A percentile compares a stretch with the other conserved stretches of the same genome.
phyloP scores from a whole-genome alignment of 169 alveolate genomes.

The Theileria parva region DNA sequence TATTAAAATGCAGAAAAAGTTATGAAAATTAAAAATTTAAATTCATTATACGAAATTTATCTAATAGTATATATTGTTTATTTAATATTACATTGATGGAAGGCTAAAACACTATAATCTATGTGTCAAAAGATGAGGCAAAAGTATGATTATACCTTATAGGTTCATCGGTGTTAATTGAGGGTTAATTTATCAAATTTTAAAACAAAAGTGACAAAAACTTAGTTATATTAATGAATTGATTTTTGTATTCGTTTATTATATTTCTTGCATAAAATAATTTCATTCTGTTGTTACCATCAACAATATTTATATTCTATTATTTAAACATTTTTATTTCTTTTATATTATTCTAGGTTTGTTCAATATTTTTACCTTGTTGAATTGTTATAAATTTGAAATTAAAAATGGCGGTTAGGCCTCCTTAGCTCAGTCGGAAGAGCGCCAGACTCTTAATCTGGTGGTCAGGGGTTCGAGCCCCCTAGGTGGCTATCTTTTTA shows the following conservation, averaged over 20 bases:
- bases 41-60: neutral
- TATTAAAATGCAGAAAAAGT: neutral
- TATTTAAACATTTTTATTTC: neutral
- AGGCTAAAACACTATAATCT: neutral
- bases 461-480: constrained; percentile 99
- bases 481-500: constrained; percentile 87
- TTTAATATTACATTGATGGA: neutral
- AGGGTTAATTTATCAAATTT: neutral
- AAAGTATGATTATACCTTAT: neutral
- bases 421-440: constrained; percentile 99
- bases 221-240: neutral
- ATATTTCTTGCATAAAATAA: neutral
- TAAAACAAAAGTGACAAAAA: neutral
- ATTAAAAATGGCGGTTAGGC: constrained; percentile 42
- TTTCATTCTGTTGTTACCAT: neutral
- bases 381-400: constrained; percentile 1
- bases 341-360: neutral
- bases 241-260: neutral
- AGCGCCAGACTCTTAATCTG: constrained; percentile 99
- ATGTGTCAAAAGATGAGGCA: neutral
- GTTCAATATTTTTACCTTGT: neutral
- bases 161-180: too few relatives aligned
- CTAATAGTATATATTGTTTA: neutral
- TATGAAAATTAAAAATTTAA: too few relatives aligned
- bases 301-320: neutral